Percentiles rank a stretch among this genome's conserved stretches.
These are phyloP conservation scores for Eragrostis nindensis DNA, from an alignment of 176 grass and related monocot genomes.

Conservation along the genomic window DNA sequence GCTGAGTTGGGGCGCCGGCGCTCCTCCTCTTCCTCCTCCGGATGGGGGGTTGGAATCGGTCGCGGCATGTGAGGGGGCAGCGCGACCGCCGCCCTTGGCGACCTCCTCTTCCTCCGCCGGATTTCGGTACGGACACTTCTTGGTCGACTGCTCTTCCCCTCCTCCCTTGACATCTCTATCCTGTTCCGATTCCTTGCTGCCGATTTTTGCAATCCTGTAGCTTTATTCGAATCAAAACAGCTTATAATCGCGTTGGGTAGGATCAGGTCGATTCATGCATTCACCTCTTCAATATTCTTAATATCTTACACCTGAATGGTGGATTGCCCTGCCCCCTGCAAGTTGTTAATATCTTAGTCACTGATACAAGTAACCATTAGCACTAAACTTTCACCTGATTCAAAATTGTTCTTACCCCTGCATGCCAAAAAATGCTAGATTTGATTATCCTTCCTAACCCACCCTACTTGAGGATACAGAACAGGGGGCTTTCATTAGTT, in stretches of 20 bases:
- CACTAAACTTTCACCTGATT: background rate
- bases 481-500: background rate
- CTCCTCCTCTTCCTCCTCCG: background rate
- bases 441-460: background rate
- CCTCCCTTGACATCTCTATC: background rate
- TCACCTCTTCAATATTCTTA: background rate
- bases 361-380: background rate
- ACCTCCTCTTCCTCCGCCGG: slow-evolving; percentile 10
- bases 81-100: background rate
- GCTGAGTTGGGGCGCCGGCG: background rate
- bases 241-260: background rate
- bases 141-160: background rate
- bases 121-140: slow-evolving; percentile 30
- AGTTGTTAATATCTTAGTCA: background rate
- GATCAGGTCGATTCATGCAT: slow-evolving; percentile 25
- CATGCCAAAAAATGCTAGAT: slow-evolving; percentile 12
- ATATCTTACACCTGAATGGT: background rate
- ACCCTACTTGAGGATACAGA: background rate
- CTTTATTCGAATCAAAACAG: background rate
- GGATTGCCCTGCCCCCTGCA: background rate
- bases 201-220: background rate
- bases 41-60: slow-evolving; percentile 23
- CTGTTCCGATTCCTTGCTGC: background rate
- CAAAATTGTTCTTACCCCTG: background rate
- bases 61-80: slow-evolving; percentile 9